Percentiles rank a stretch among this genome's conserved stretches.
Evolutionary conservation across 441 rosid genomes (phyloP).

Genomic region (Corymbia calophylla): DNA sequence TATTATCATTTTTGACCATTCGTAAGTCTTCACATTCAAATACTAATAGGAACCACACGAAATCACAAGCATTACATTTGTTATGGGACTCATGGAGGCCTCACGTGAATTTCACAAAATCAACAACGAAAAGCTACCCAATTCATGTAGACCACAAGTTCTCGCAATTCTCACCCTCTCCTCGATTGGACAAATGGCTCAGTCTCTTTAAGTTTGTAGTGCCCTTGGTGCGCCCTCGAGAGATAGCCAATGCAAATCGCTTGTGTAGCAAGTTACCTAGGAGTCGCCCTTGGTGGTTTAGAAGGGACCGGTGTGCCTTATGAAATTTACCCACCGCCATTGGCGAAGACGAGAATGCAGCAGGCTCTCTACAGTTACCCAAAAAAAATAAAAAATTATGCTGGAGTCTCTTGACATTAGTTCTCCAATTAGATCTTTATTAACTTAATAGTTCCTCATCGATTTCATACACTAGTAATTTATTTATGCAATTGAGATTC

Average conservation of each 20-base stretch:
- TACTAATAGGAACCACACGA: neutral
- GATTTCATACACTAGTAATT: neutral
- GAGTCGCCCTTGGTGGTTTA: neutral
- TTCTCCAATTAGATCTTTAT: neutral
- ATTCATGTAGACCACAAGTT: neutral
- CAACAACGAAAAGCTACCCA: neutral
- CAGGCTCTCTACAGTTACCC: neutral
- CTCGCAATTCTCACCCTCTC: neutral
- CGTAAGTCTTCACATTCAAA: neutral
- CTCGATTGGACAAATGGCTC: neutral
- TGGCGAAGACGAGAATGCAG: accelerated
- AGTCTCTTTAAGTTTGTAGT: neutral
- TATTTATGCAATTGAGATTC: neutral
- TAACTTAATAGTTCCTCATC: neutral
- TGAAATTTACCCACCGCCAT: neutral
- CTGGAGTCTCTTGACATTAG: neutral
- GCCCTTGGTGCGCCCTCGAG: neutral
- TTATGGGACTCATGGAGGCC: neutral
- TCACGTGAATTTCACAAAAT: neutral
- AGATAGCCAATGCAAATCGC: neutral
- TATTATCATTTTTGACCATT: neutral
- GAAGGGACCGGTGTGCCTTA: neutral
- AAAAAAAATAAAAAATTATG: neutral
- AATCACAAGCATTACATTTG: neutral
- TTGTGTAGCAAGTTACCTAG: neutral